phyloP scores from a whole-genome alignment of 768 basidiomycete genomes.

The Suillus plorans region DNA sequence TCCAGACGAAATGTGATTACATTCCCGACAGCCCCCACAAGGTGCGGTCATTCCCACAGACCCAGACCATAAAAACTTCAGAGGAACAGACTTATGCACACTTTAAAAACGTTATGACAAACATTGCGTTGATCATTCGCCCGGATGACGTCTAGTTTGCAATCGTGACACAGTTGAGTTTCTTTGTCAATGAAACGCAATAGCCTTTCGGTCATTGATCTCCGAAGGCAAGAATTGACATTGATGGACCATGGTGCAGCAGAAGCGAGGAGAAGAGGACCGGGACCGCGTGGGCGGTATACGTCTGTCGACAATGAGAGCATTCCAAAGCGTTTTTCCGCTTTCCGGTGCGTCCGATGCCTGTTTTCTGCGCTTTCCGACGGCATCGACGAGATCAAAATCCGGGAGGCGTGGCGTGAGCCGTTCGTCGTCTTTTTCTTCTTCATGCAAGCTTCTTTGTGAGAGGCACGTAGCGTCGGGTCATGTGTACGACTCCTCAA shows the following conservation, averaged over 20 bases:
- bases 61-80: too few species aligned
- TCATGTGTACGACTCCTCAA: constrained; percentile 46
- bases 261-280: neutral
- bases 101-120: neutral
- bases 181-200: neutral
- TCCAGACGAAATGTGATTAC: too few species aligned
- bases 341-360: constrained; percentile 30
- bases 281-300: neutral
- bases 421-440: constrained; percentile 26
- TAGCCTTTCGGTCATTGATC: neutral
- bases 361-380: constrained; percentile 42
- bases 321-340: constrained; percentile 46
- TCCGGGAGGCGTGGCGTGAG: constrained; percentile 61
- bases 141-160: neutral
- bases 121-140: neutral
- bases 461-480: constrained; percentile 41
- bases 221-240: neutral
- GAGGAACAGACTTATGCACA: neutral
- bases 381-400: constrained; percentile 52
- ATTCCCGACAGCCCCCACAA: too few species aligned
- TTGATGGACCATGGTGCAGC: neutral
- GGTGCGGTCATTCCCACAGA: too few species aligned
- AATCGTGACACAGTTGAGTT: neutral
- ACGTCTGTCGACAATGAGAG: constrained; percentile 44
- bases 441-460: constrained; percentile 33